Conservation (phyloP, 2,329 filamentous ascomycete species). For the Lojkania enalia region DNA sequence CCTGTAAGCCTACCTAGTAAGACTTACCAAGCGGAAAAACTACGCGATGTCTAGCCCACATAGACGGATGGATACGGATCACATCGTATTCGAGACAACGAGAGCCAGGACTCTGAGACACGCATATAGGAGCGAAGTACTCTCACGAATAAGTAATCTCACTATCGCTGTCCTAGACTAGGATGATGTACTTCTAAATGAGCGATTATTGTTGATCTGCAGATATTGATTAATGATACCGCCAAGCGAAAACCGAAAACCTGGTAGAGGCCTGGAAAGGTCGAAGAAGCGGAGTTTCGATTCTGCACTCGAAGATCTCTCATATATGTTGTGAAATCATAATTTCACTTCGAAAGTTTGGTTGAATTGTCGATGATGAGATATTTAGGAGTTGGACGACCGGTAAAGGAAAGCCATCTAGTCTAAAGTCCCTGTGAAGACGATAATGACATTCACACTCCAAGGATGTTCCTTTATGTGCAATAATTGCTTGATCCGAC, state of each 20-base stretch:
- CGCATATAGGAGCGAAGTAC: constrained; percentile 6
- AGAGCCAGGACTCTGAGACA: constrained; percentile 6
- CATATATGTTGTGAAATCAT: constrained; percentile 12
- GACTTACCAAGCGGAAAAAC: too few species aligned
- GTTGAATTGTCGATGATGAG: constrained; percentile 7
- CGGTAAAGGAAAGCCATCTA: too few species aligned
- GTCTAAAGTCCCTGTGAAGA: too few species aligned
- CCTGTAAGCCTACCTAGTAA: too few species aligned
- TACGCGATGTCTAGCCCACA: too few species aligned
- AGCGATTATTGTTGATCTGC: constrained; percentile 19
- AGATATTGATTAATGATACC: constrained; percentile 9
- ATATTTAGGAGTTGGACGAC: not conserved
- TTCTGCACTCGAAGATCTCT: constrained; percentile 14
- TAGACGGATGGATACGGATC: too few species aligned
- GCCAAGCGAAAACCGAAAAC: constrained; percentile 17
- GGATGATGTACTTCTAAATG: not conserved
- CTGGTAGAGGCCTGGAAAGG: constrained; percentile 14
- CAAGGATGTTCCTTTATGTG: too few species aligned
- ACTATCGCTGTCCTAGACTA: constrained; percentile 8
- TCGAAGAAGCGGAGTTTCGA: constrained; percentile 9
- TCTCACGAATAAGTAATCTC: constrained; percentile 8
- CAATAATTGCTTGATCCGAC: too few species aligned
- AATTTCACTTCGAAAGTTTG: constrained; percentile 15
- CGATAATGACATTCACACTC: too few species aligned
- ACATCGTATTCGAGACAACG: too few species aligned